Base-by-base conservation (phyloP, 441 rosid genomes). In the Jatropha multifida region DNA sequence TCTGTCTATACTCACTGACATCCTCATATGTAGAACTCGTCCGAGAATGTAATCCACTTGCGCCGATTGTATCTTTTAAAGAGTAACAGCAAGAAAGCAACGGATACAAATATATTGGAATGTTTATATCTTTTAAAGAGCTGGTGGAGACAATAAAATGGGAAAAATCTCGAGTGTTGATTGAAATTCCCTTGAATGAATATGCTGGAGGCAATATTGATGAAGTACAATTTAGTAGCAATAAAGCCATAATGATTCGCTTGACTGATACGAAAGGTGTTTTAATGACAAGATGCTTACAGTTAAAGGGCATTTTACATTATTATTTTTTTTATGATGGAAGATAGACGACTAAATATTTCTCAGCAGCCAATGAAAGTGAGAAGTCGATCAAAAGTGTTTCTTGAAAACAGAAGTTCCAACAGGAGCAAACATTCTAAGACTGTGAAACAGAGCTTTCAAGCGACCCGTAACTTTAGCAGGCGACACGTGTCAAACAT, bases 141-240 rank as follows among this genome's bases (percentile, higher is more conserved):
- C 0, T 15, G 20, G 20, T 17, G 3, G 1, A 54, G 2, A 18
- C 2, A 54, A 58, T 6, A 20, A 58, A 7, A 20, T 23, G 11
- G 1, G 1, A 26, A 67, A 67, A 66, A 66, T 66, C 40, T 12
- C 0, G 20, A 64, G 54, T 1, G 2, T 11, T n/a, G 14, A 66
- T 26, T 74, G 38, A n/a, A 68, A 74, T 56, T 67, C 65, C 9
- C 14, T 23, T 42, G 68, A 75, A 46, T 49, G 74, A 49, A 76
- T 51, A 69, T 59, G 41, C 41, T 37, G 2, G 0, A 20, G 67
- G 73, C 73, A 75, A 75, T 69, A 51, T 61, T 51, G 55, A n/a
- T 69, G 78, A 69, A 76, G 69, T 65, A 41, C 27, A 65, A 73
- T 51, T n/a, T 4, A 73, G 37, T 63, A 2, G 55, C 51, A 38